Evolutionary conservation across 129 eudicot species (phyloP).

Genomic region (Flaveria ramosissima): DNA sequence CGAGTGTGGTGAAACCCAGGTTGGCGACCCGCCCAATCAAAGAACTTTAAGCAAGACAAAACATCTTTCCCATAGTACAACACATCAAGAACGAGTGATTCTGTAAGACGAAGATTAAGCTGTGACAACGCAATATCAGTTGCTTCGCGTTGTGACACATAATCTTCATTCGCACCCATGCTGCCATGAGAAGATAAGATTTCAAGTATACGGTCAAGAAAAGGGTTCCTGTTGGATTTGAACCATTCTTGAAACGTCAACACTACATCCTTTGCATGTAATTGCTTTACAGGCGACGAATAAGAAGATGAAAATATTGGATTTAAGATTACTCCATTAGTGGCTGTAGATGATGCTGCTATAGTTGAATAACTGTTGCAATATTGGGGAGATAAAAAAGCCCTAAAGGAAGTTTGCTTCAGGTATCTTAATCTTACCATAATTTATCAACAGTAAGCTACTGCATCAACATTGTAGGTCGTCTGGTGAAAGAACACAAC

Average conservation of each 20-base stretch:
- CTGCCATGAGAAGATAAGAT: conserved; percentile 36
- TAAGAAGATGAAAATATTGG: conserved; percentile 14
- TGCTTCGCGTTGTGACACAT: conserved; percentile 12
- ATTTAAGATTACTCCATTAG: conserved; percentile 8
- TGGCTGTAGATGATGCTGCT: conserved; percentile 18
- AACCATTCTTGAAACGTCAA: conserved; percentile 66
- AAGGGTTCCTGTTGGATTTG: conserved; percentile 41
- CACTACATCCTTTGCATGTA: conserved; percentile 44
- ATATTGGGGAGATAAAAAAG: conserved; percentile 37
- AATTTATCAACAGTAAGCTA: conserved; percentile 24
- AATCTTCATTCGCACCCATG: conserved; percentile 20
- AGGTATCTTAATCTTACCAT: conserved; percentile 50
- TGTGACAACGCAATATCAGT: conserved; percentile 43
- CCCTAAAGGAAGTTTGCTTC: conserved; percentile 44
- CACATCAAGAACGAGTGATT: conserved; percentile 63
- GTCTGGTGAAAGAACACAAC: background rate
- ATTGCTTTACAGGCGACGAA: background rate
- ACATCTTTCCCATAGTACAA: conserved; percentile 58
- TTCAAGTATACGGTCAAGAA: conserved; percentile 53
- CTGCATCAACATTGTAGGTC: background rate
- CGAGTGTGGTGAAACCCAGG: conserved; percentile 67
- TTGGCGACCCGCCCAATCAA: conserved; percentile 94
- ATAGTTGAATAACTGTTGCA: conserved; percentile 11
- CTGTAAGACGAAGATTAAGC: conserved; percentile 50
- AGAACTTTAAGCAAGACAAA: conserved; percentile 66